Evolutionary conservation across 1,284 basidiomycete species (phyloP).

Genomic region (Fistulina hepatica): DNA sequence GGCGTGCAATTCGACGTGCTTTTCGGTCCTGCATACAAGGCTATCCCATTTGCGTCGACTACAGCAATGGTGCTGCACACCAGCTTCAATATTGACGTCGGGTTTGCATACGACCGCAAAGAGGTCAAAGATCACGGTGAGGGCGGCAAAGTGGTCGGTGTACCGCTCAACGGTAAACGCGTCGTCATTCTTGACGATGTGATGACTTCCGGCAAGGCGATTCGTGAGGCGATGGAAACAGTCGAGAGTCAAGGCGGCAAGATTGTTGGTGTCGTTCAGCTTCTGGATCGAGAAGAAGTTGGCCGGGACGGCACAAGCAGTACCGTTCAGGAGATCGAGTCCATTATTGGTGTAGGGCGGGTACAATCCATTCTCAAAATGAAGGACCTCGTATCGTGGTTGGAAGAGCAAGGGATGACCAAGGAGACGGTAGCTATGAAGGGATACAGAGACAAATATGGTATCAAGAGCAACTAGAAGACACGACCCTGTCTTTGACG

Average conservation of each 20-base stretch:
- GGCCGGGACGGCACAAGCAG: constrained; percentile 52
- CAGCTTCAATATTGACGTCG: constrained; percentile 57
- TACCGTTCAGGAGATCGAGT: constrained; percentile 81
- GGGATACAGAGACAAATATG: constrained; percentile 74
- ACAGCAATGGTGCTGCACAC: constrained; percentile 73
- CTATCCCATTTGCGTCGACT: constrained; percentile 87
- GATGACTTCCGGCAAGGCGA: constrained; percentile 92
- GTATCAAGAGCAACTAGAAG: too few species aligned
- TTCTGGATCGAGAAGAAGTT: constrained; percentile 86
- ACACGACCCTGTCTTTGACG: too few species aligned
- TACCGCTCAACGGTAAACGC: constrained; percentile 64
- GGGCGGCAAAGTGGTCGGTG: constrained; percentile 89
- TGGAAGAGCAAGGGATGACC: constrained; percentile 55
- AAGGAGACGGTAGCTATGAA: constrained; percentile 70
- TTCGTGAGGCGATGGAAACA: constrained; percentile 70
- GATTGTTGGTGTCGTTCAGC: constrained; percentile 86
- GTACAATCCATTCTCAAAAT: constrained; percentile 77
- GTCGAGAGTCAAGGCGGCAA: constrained; percentile 60
- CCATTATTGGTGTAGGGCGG: constrained; percentile 48
- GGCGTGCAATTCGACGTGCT: constrained; percentile 70
- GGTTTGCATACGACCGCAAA: constrained; percentile 90
- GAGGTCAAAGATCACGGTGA: constrained; percentile 96
- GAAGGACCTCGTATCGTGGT: constrained; percentile 78
- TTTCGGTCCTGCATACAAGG: constrained; percentile 98
- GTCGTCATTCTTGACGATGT: constrained; percentile 95